phyloP scores from a whole-genome alignment of 352 stramenopile species.

The Phytophthora fragariae region DNA sequence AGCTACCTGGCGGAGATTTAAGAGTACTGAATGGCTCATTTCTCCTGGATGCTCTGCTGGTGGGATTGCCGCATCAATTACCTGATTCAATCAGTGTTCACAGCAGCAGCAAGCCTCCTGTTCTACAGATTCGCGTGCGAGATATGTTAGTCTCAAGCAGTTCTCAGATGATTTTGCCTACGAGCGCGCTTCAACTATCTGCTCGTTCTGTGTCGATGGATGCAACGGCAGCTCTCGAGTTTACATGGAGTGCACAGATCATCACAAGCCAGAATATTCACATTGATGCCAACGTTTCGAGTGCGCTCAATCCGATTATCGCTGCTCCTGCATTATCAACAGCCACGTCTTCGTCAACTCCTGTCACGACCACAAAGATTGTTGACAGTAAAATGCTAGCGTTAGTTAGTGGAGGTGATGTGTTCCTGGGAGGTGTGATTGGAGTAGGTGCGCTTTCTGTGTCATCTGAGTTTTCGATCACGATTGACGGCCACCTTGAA shows the following conservation, averaged over 20 bases:
- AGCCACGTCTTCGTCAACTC: conserved; percentile 4
- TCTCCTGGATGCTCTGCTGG: conserved; percentile 50
- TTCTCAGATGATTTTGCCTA: conserved; percentile 54
- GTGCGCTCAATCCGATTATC: conserved; percentile 32
- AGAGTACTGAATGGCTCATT: conserved; percentile 58
- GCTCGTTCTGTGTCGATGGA: conserved; percentile 64
- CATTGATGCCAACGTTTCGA: conserved; percentile 61
- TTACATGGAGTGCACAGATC: conserved; percentile 54
- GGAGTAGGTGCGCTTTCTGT: conserved; percentile 59
- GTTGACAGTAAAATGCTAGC: conserved; percentile 49
- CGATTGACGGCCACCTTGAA: conserved; percentile 56
- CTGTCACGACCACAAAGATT: conserved; percentile 8
- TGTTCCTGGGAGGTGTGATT: conserved; percentile 60
- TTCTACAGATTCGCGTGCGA: conserved; percentile 44
- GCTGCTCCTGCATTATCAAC: conserved; percentile 14
- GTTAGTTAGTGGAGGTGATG: conserved; percentile 59
- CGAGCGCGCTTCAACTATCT: conserved; percentile 43
- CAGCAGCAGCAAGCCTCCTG: conserved; percentile 28
- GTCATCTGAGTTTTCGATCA: conserved; percentile 58
- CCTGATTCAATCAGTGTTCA: conserved; percentile 32
- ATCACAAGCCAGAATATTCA: conserved; percentile 54
- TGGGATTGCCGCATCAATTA: conserved; percentile 26
- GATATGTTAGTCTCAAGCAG: conserved; percentile 54
- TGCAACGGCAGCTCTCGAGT: conserved; percentile 49
- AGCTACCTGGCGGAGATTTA: conserved; percentile 48